phyloP scores from a whole-genome alignment of 768 basidiomycete genomes.

The Tephrocybe sp. region DNA sequence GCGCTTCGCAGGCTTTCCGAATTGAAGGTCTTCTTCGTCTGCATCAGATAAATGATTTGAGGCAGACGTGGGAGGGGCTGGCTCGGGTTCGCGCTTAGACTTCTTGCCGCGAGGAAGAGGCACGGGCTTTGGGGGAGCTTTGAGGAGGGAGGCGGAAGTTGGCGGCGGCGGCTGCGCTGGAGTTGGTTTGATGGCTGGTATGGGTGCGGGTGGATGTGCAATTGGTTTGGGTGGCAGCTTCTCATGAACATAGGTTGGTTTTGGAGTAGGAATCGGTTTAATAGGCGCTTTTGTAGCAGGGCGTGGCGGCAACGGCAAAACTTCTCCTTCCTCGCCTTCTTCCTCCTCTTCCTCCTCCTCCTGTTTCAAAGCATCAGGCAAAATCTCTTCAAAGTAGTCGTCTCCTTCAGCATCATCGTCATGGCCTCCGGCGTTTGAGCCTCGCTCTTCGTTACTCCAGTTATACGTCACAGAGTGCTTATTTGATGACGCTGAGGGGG shows the following conservation, averaged over 20 bases:
- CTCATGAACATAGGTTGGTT: slow-evolving; percentile 21
- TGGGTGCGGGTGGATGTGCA: slow-evolving; percentile 11
- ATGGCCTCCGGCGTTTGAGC: slow-evolving; percentile 27
- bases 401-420: slow-evolving; percentile 37
- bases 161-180: background rate
- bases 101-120: slow-evolving; percentile 18
- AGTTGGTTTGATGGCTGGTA: slow-evolving; percentile 6
- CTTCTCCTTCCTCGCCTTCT: slow-evolving; percentile 35
- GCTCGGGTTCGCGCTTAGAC: slow-evolving; percentile 25
- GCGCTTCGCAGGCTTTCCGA: slow-evolving; percentile 48
- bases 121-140: slow-evolving; percentile 11
- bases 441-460: slow-evolving; percentile 29
- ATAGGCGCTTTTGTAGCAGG: background rate
- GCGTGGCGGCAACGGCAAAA: slow-evolving; percentile 24
- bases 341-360: slow-evolving; percentile 41
- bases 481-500: slow-evolving; percentile 16
- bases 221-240: slow-evolving; percentile 28
- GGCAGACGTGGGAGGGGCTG: slow-evolving; percentile 1
- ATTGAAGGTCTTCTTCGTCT: slow-evolving; percentile 50
- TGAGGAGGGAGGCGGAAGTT: slow-evolving; percentile 1
- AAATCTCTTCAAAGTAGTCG: slow-evolving; percentile 43
- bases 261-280: background rate
- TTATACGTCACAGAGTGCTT: slow-evolving; percentile 16
- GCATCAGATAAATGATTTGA: slow-evolving; percentile 23
- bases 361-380: slow-evolving; percentile 27